These are phyloP conservation scores for Yarrowia sp. DNA, from an alignment of 805 yeast genomes.

Conservation along the genomic window DNA sequence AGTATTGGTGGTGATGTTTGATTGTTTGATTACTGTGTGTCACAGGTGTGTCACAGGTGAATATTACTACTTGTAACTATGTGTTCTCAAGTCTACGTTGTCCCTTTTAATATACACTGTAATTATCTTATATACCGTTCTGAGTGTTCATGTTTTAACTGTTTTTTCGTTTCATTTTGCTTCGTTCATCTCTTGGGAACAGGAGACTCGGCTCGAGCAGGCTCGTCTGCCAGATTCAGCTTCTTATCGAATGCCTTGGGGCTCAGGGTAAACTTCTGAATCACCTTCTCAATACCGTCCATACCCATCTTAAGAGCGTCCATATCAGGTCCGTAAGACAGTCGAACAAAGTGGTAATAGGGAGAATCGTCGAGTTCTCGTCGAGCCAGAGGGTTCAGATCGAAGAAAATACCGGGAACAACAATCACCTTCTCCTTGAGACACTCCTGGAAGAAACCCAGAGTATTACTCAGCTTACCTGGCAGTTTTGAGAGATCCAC, in stretches of 20 bases:
- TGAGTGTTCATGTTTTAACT: too few species aligned
- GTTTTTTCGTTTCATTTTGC: too few species aligned
- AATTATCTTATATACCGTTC: too few species aligned
- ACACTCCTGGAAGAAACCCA: conserved; percentile 70
- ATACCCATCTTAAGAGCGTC: conserved; percentile 60
- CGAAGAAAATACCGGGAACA: conserved; percentile 69
- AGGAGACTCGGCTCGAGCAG: conserved; percentile 36
- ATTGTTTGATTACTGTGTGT: too few species aligned
- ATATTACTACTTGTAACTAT: too few species aligned
- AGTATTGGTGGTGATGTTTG: too few species aligned
- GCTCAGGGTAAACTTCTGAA: conserved; percentile 40
- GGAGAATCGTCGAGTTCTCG: conserved; percentile 61
- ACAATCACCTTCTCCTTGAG: conserved; percentile 64
- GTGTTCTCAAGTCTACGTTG: too few species aligned
- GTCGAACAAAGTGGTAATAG: conserved; percentile 65
- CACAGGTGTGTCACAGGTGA: too few species aligned
- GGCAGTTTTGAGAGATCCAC: conserved; percentile 63
- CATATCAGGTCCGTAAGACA: conserved; percentile 67
- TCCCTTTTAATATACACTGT: too few species aligned
- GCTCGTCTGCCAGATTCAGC: conserved; percentile 8
- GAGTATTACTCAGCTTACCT: conserved; percentile 61
- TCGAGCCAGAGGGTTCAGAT: conserved; percentile 61
- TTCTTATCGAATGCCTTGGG: conserved; percentile 11
- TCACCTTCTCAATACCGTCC: conserved; percentile 64
- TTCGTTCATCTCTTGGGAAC: conserved; percentile 16